Evolutionary conservation across 495 filamentous ascomycete genomes (phyloP), one percentile per base, ranked within the genome.

Genomic region (Hypomontagnella monticulosa): DNA sequence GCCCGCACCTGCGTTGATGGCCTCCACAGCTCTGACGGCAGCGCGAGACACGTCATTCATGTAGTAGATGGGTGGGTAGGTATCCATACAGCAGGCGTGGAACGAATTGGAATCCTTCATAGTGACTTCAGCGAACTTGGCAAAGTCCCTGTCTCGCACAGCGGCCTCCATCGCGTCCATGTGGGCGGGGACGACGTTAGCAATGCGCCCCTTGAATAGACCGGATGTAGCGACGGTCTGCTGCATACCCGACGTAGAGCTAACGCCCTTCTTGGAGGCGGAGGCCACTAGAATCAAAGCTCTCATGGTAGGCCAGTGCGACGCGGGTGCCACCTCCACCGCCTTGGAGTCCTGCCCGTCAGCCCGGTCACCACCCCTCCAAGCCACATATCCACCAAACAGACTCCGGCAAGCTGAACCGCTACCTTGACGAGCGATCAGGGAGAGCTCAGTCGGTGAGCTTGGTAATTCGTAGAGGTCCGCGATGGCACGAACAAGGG

Each of bases 71-170:
- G 95, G 95, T 48, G 95, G 95, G 75, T 90, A 90, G 0, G 96
- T 97, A 79, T 99, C 95, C 59, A 94, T 80, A 73, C 95, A 97
- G 30, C 89, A 91, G 12, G 95, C 92, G 74, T 99, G 95, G 87
- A 99, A 99, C 53, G 85, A 88, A 76, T 99, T 99, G 71, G 90
- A 93, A 72, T 99, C 95, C 70, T 87, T 88, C 93, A 97, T 98
- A 10, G 96, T 96, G 33, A 97, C 84, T 75, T 89, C 85, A 4
- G 88, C 95, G 73, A 98, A 99, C n/a, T 79, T 78, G 57, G 85
- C 86, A 78, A 99, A 99, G 78, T 99, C 90, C 44, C 84, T 82
- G 36, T 85, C 82, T 33, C 73, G 66, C 18, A 99, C 91, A 7
- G 96, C 94, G 43, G 82, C 80, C 76, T 93, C 89, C 90, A 99